Conservation (phyloP, 2,329 filamentous ascomycete genomes). For the Lecanicillium sp. region DNA sequence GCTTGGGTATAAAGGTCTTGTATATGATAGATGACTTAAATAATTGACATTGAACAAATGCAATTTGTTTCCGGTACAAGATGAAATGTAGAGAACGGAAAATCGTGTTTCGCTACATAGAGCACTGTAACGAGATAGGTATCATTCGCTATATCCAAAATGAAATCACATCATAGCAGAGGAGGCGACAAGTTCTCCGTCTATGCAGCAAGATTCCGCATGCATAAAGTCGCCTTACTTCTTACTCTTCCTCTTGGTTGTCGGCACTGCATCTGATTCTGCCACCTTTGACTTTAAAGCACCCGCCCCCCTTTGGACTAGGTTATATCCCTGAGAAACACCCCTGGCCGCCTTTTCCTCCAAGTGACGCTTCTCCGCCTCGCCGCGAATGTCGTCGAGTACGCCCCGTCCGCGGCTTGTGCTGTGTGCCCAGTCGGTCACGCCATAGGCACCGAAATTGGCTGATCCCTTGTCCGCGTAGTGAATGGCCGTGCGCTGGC, state of each 20-base stretch:
- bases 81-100: no score
- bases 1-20: no score
- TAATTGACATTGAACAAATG: no score
- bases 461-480: conserved; percentile 48
- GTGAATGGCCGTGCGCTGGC: conserved; percentile 39
- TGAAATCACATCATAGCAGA: no score
- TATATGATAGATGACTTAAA: no score
- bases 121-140: no score
- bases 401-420: conserved; percentile 45
- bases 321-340: conserved; percentile 21
- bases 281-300: conserved; percentile 19
- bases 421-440: conserved; percentile 54
- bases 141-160: no score
- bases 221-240: no score
- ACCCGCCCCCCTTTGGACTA: conserved; percentile 25
- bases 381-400: conserved; percentile 44
- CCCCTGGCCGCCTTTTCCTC: conserved; percentile 31
- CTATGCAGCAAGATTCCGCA: no score
- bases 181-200: no score
- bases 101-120: no score
- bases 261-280: conserved; percentile 19
- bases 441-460: conserved; percentile 55
- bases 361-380: conserved; percentile 49
- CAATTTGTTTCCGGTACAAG: no score
- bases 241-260: conserved; percentile 11